phyloP scores from a whole-genome alignment of 2,329 filamentous ascomycete genomes.

The Cercospora janseana region DNA sequence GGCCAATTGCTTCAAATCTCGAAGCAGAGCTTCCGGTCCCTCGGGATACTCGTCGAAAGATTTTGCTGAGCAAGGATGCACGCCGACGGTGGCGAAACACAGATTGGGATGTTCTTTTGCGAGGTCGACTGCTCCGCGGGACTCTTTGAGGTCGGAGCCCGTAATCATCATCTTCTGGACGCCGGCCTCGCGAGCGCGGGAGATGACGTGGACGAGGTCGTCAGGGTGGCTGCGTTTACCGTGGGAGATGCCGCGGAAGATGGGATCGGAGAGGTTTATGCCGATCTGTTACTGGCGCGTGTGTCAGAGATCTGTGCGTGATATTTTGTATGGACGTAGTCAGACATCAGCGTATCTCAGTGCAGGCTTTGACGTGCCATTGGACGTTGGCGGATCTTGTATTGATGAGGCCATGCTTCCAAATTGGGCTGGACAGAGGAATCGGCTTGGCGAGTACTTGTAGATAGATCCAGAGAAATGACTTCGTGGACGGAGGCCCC shows the following conservation, averaged over 20 bases:
- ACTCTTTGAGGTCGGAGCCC: constrained; percentile 80
- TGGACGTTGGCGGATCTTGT: background rate
- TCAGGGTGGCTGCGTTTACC: constrained; percentile 72
- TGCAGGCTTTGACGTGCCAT: background rate
- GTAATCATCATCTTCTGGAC: constrained; percentile 91
- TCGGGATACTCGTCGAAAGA: constrained; percentile 67
- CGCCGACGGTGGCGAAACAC: constrained; percentile 87
- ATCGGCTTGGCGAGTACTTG: background rate
- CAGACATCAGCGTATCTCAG: constrained; percentile 28
- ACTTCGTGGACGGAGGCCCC: background rate
- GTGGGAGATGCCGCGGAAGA: constrained; percentile 82
- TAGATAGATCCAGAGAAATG: background rate
- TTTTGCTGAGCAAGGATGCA: constrained; percentile 85
- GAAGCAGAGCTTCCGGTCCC: constrained; percentile 55
- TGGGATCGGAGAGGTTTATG: constrained; percentile 92
- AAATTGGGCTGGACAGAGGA: background rate
- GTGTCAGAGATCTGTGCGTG: background rate
- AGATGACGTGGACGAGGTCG: constrained; percentile 73
- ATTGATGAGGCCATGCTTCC: constrained; percentile 11
- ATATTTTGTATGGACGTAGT: background rate
- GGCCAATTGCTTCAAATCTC: constrained; percentile 64
- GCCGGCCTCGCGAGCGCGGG: constrained; percentile 72
- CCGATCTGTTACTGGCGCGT: constrained; percentile 60
- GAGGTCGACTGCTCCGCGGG: constrained; percentile 69
- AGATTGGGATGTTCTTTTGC: constrained; percentile 71